phyloP scores from a whole-genome alignment of 2,329 filamentous ascomycete species.

The Elsinoe batatas region DNA sequence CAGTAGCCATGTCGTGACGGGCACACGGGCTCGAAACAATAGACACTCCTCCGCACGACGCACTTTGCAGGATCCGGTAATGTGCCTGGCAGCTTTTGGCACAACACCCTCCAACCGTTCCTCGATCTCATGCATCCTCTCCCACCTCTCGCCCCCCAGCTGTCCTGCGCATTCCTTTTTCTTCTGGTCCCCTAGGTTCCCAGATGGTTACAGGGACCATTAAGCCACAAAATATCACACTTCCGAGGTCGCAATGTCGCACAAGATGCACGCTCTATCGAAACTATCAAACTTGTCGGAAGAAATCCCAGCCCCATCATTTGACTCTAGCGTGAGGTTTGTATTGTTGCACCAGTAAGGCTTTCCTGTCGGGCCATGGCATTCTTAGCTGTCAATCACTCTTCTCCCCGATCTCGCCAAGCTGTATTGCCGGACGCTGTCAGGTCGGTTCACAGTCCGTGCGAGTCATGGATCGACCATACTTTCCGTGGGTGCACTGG shows the following conservation, averaged over 20 bases:
- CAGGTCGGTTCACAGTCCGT: neutral
- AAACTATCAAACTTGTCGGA: neutral
- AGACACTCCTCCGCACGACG: neutral
- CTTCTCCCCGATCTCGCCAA: constrained; percentile 1
- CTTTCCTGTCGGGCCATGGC: neutral
- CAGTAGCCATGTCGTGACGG: constrained; percentile 1
- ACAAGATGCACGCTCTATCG: constrained; percentile 4
- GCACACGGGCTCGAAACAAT: constrained; percentile 10
- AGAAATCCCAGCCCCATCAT: constrained; percentile 6
- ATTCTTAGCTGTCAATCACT: constrained; percentile 1
- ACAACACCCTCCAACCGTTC: constrained; percentile 11
- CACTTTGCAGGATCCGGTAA: constrained; percentile 7
- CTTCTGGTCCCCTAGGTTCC: neutral
- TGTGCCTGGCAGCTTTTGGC: constrained; percentile 8
- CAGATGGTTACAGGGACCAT: neutral
- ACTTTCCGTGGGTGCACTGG: neutral
- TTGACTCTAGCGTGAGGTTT: neutral
- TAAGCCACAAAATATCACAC: neutral
- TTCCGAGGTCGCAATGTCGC: constrained; percentile 2
- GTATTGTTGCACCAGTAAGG: constrained; percentile 12
- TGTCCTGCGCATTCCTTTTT: constrained; percentile 8
- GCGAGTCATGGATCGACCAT: constrained; percentile 11
- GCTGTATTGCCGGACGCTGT: constrained; percentile 7
- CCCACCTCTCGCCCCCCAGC: neutral
- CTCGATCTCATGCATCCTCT: constrained; percentile 1